A percentile compares a stretch with the other conserved stretches of the same genome.
phyloP scores from a whole-genome alignment of 345 rosid species.

The Brassica nigra region DNA sequence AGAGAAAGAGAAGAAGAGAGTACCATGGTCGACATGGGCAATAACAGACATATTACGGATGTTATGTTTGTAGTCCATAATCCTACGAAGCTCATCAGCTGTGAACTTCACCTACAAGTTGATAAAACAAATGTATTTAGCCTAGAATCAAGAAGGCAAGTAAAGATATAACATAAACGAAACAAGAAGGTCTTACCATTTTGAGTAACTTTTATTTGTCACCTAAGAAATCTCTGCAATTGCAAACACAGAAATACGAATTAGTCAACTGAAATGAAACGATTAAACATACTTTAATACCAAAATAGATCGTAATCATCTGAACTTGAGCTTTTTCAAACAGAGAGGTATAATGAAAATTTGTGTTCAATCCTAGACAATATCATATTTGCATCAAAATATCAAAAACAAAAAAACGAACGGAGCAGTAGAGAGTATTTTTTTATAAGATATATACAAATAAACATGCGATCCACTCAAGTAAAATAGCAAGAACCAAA shows the following conservation, averaged over 20 bases:
- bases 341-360: background rate
- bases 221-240: conserved; percentile 33
- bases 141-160: background rate
- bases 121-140: background rate
- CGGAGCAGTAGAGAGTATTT: no score
- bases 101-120: conserved; percentile 41
- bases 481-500: background rate
- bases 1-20: no score
- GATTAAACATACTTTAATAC: background rate
- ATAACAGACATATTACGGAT: conserved; percentile 45
- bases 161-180: background rate
- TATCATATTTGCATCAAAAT: background rate
- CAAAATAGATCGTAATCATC: background rate
- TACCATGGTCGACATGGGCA: conserved; percentile 26
- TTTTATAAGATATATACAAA: no score
- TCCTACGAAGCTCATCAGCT: conserved; percentile 41
- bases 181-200: conserved; percentile 21
- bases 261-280: background rate
- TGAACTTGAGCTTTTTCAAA: background rate
- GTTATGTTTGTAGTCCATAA: conserved; percentile 42
- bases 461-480: no score
- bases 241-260: conserved; percentile 1
- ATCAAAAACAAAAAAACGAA: no score
- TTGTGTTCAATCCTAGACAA: background rate
- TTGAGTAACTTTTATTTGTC: conserved; percentile 8